These are phyloP conservation scores for Pestalotiopsis sp. DNA, from an alignment of 2,329 filamentous ascomycete genomes.

Conservation along the genomic window DNA sequence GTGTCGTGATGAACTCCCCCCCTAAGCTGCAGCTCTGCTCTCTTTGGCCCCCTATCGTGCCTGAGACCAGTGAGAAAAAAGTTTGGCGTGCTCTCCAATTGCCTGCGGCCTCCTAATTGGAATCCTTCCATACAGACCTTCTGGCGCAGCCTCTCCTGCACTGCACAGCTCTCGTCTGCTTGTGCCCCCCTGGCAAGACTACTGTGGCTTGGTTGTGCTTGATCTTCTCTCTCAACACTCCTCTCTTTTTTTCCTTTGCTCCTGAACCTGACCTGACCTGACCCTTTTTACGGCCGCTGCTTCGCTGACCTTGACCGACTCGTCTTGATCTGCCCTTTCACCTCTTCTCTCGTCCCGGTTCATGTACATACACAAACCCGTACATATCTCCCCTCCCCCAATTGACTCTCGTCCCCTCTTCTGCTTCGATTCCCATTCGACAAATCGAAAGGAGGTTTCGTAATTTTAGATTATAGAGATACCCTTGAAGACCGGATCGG, in stretches of 20 bases:
- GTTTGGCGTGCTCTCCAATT: neutral
- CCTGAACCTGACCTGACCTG: neutral
- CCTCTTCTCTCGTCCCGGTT: neutral
- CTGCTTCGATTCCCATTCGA: neutral
- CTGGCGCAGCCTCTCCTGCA: neutral
- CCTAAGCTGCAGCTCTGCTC: neutral
- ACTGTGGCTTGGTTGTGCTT: neutral
- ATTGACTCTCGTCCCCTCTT: neutral
- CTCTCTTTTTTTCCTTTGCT: neutral
- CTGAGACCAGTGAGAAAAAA: slow-evolving; percentile 3
- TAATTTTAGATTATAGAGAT: neutral
- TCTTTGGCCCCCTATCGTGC: neutral
- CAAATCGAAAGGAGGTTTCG: neutral
- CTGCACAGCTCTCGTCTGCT: neutral
- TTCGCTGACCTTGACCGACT: neutral
- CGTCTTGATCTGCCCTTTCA: neutral
- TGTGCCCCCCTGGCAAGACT: neutral
- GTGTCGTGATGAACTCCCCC: neutral
- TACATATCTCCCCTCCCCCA: neutral
- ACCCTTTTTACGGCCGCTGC: neutral
- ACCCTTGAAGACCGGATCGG: neutral
- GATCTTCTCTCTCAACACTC: neutral
- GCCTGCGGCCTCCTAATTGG: slow-evolving; percentile 1
- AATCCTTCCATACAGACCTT: neutral
- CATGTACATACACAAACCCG: slow-evolving; percentile 4